Conservation (phyloP, 169 alveolate species). For the Cryptosporidium sp. region DNA sequence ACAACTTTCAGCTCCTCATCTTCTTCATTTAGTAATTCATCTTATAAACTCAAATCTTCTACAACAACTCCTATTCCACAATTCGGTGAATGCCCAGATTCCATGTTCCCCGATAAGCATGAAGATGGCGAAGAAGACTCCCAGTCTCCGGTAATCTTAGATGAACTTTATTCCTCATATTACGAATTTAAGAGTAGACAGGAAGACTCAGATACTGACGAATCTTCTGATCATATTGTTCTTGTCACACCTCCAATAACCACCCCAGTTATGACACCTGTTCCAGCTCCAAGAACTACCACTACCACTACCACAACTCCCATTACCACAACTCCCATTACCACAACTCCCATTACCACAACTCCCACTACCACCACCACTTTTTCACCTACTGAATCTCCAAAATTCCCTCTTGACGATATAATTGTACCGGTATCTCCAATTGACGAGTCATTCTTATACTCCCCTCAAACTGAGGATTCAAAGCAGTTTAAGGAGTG, state of each 20-base stretch:
- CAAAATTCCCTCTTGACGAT: background rate
- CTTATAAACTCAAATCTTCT: background rate
- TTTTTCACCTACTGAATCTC: background rate
- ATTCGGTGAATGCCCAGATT: background rate
- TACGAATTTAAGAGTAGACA: background rate
- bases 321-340: background rate
- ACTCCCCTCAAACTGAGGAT: background rate
- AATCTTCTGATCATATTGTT: background rate
- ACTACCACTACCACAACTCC: constrained; percentile 5
- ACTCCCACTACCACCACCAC: constrained; percentile 43
- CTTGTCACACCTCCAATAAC: constrained; percentile 7
- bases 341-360: constrained; percentile 3
- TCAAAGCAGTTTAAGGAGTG: constrained; percentile 5
- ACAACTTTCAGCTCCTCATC: background rate
- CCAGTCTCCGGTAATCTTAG: constrained; percentile 1
- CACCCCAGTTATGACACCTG: background rate
- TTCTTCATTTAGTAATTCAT: background rate
- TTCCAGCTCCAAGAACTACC: constrained; percentile 7
- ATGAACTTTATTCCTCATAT: constrained; percentile 11
- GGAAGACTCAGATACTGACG: background rate
- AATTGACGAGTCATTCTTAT: background rate
- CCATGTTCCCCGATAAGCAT: background rate
- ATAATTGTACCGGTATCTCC: background rate
- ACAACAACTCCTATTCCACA: background rate
- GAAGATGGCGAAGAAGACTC: background rate